Evolutionary conservation across 2,329 filamentous ascomycete species (phyloP), one percentile per base, ranked within the genome.

Genomic region (Pseudogymnoascus sp.): DNA sequence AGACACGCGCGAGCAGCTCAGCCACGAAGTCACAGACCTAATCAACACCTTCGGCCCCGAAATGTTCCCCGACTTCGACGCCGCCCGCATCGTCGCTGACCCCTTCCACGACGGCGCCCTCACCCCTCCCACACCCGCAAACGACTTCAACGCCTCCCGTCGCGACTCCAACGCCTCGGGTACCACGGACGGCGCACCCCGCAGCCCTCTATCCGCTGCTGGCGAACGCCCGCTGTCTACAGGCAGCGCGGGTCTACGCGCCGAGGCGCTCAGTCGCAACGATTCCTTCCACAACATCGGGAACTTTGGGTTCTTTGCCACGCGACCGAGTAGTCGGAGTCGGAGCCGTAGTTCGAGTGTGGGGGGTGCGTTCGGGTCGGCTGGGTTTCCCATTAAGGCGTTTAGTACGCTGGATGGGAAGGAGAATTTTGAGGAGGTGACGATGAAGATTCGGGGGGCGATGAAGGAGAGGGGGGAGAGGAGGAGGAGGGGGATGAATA

Each of bases 11-110:
- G 87, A 84, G 25, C 83, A 89, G 67, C 83, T 99, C 56, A 90
- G 90, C 64, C 81, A 84, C 8, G 85, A 95, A 72, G 92, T 99
- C 40, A 96, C 93, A 1, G 86, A 95, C 2, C 82, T 96, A 56
- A 96, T 99, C 81, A 97, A 99, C 76, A 91, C 90, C 16, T 86
- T 99, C 11, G 95, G 95, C 0, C 95, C 95, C 0, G 93, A 97
- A 73, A 88, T 99, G 79, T 99, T 96, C 78, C 89, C 92, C n/a
- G 95, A 99, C 78, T 99, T 96, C 72, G 90, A 95, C 70, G 84
- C 87, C 66, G 83, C 85, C 11, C 85, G 91, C 36, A 83, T 95
- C 63, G 79, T 93, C 31, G 78, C 81, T 3, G 84, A 87, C 66
- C 78, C 83, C 0, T 75, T 78, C 67, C 60, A 59, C 11, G 67